Percentiles rank a stretch among this genome's conserved stretches.
Conservation (phyloP, 2,329 filamentous ascomycete genomes). For the Sarocladium brachiariae region DNA sequence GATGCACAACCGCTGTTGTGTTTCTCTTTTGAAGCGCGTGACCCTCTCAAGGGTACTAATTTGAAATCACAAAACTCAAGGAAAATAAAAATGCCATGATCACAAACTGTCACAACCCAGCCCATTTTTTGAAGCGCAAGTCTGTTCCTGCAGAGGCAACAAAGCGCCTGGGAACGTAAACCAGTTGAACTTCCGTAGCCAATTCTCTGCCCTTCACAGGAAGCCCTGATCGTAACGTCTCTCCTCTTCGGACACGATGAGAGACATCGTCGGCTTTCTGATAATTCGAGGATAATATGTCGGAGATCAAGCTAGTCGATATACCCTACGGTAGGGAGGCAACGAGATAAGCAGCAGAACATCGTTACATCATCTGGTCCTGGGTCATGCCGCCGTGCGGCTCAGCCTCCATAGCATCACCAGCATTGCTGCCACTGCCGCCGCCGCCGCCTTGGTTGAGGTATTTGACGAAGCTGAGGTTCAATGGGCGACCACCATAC, state of each 20-base stretch:
- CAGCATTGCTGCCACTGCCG: constrained; percentile 20
- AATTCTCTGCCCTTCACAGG: not conserved
- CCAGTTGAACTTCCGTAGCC: not conserved
- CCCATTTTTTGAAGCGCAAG: not conserved
- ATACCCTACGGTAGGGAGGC: too few relatives aligned
- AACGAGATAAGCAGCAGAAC: not conserved
- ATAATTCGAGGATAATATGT: too few relatives aligned
- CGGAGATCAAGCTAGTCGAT: too few relatives aligned
- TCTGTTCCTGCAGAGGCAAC: not conserved
- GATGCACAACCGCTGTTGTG: not conserved
- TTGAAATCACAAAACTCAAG: not conserved
- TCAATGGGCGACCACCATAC: constrained; percentile 90
- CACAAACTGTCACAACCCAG: not conserved
- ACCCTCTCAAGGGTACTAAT: not conserved
- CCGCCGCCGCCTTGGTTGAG: constrained; percentile 62
- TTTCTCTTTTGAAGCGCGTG: not conserved
- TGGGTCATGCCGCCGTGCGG: constrained; percentile 75
- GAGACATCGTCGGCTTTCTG: too few relatives aligned
- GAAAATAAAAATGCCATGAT: not conserved
- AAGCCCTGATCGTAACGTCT: too few relatives aligned
- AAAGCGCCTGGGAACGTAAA: not conserved
- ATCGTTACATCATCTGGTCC: constrained; percentile 86
- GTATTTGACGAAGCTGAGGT: constrained; percentile 92
- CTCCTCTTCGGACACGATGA: too few relatives aligned
- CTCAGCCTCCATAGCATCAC: constrained; percentile 77